Evolutionary conservation across 495 filamentous ascomycete species (phyloP).

Genomic region (Halenospora varia): DNA sequence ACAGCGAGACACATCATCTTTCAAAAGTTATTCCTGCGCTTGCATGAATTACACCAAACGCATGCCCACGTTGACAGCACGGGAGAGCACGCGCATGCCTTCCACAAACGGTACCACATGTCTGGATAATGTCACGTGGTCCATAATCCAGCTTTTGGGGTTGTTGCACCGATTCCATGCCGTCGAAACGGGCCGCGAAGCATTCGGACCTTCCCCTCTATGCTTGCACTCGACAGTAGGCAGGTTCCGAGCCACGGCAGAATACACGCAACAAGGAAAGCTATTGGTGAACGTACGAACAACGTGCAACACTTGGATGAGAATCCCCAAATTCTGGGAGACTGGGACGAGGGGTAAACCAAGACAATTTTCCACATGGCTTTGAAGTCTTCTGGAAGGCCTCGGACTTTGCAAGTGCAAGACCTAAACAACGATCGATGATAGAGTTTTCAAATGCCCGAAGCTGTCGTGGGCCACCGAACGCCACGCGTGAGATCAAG

Average conservation of each 20-base stretch:
- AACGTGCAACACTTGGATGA: background rate
- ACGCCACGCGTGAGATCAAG: background rate
- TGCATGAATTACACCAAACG: background rate
- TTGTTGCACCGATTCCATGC: too few species aligned
- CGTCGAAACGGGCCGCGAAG: background rate
- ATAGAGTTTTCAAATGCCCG: background rate
- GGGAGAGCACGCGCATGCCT: background rate
- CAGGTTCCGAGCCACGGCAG: background rate
- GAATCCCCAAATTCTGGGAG: background rate
- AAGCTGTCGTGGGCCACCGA: background rate
- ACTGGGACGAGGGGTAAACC: background rate
- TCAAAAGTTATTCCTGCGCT: too few species aligned
- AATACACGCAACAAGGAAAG: background rate
- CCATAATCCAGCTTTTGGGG: background rate
- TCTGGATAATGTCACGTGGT: background rate
- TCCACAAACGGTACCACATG: background rate
- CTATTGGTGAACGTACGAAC: background rate
- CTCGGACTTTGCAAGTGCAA: too few species aligned
- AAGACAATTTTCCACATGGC: background rate
- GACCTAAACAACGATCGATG: background rate
- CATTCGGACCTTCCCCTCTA: background rate
- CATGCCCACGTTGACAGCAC: background rate
- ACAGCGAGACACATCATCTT: too few species aligned
- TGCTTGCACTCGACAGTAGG: background rate
- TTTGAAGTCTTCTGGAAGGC: background rate